phyloP scores from a whole-genome alignment of 305 asterid species.

The Rubia tinctorum region DNA sequence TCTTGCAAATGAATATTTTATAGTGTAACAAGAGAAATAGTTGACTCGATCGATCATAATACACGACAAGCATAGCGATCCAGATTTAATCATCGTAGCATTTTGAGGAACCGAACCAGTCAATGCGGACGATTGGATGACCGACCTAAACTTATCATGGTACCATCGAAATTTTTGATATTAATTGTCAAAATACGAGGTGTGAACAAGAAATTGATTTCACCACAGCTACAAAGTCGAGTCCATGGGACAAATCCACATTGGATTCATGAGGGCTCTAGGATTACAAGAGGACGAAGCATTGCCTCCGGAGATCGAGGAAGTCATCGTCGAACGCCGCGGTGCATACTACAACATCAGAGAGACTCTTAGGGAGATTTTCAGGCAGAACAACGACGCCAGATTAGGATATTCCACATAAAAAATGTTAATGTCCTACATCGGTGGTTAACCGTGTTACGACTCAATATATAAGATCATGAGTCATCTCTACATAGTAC shows the following conservation, averaged over 20 bases:
- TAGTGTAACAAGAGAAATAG: constrained; percentile 31
- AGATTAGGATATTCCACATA: neutral
- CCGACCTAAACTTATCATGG: neutral
- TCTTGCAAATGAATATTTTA: neutral
- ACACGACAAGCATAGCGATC: neutral
- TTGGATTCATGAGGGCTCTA: neutral
- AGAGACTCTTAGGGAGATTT: neutral
- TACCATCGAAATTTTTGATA: neutral
- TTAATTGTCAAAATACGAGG: neutral
- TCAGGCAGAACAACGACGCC: neutral
- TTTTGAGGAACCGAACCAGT: neutral
- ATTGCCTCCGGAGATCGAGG: neutral
- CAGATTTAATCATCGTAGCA: neutral
- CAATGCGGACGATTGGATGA: neutral
- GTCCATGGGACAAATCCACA: neutral
- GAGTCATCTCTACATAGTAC: no score
- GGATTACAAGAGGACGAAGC: neutral
- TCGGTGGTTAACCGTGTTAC: no score
- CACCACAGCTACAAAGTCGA: neutral
- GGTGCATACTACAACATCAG: neutral
- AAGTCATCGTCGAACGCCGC: neutral
- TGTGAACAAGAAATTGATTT: no score
- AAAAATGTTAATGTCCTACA: no score
- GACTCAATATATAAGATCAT: no score
- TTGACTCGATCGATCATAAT: constrained; percentile 53